Evolutionary conservation across 2,329 filamentous ascomycete species (phyloP), one percentile per base, ranked within the genome.

Genomic region (Metarhizium humberi): DNA sequence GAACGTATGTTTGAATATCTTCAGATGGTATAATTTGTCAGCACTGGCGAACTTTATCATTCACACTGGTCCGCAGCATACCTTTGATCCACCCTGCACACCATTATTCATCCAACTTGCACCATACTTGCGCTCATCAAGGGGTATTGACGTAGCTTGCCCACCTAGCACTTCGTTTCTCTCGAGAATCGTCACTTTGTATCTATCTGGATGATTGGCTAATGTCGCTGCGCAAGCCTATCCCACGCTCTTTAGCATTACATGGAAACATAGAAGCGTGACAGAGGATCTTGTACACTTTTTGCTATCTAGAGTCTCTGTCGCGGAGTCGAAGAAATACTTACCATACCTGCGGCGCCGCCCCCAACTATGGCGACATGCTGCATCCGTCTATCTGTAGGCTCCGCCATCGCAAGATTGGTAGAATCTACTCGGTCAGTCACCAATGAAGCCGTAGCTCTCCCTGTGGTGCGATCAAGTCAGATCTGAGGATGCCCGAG

Each of bases 1-100:
- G 73, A 85, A 79, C 0, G 82, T 86, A 62, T 86, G 83, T 63
- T 85, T 81, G 69, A 86, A 86, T 59, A 85, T 85, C 70, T 84
- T 45, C 71, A 13, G 14, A 14, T 16, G 25, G 56, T 40, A 34
- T 34, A 7, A 34, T 29, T 14, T 48, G 25, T 48, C 45, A 48
- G 18, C 45, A 13, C 6, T 11, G 25, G 4, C 13, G 25, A 30
- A 29, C 11, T 29, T 7, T 1, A 30, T 6, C 4, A 16, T 2
- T 30, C n/a, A 14, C 5, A 29, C 20, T 6, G 11, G 13, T 30
- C 20, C 25, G 45, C 20, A 29, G 2, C 7, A 30, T 48, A 70
- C 68, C 53, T 64, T 58, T 40, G 71, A 75, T 16, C 83, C 82
- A 34, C 83, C 82, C 62, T 86, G 82, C 1, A 86, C 81, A 50